Conservation (phyloP, 2,329 filamentous ascomycete genomes). For the Atkinsonella texensis region DNA sequence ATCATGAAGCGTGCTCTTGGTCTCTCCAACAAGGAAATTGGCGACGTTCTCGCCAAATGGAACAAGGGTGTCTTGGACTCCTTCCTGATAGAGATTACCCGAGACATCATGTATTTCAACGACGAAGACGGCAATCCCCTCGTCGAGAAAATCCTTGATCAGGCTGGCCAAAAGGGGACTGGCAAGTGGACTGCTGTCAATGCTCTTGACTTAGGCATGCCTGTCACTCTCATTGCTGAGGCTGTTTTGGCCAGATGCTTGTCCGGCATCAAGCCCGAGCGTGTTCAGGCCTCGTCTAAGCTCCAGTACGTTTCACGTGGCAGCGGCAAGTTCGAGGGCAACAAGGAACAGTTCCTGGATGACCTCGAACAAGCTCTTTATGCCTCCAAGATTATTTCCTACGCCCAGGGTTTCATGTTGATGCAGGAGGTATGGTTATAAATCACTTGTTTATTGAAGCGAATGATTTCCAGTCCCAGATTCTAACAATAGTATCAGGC, state of each 20-base stretch:
- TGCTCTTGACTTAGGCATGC: slow-evolving; percentile 95
- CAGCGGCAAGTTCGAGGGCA: slow-evolving; percentile 67
- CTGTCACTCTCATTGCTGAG: slow-evolving; percentile 95
- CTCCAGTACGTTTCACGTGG: slow-evolving; percentile 60
- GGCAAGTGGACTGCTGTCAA: slow-evolving; percentile 99
- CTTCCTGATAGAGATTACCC: slow-evolving; percentile 98
- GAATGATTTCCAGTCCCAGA: neutral
- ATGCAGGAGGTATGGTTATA: slow-evolving; percentile 73
- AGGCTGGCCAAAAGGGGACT: slow-evolving; percentile 97
- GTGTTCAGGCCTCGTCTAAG: slow-evolving; percentile 65
- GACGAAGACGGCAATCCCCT: slow-evolving; percentile 85
- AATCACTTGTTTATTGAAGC: neutral
- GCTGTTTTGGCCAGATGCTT: slow-evolving; percentile 91
- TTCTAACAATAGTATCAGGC: slow-evolving; percentile 41
- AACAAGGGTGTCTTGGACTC: slow-evolving; percentile 98
- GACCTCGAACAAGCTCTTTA: slow-evolving; percentile 98
- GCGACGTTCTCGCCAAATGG: slow-evolving; percentile 88
- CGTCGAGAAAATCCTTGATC: slow-evolving; percentile 97
- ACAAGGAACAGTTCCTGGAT: slow-evolving; percentile 87
- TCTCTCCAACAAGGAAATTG: slow-evolving; percentile 84
- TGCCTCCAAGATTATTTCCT: slow-evolving; percentile 99
- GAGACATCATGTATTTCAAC: slow-evolving; percentile 97
- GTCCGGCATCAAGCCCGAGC: slow-evolving; percentile 89
- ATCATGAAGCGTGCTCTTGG: slow-evolving; percentile 98
- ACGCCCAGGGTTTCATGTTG: slow-evolving; percentile 99